Percentiles rank a stretch among this genome's conserved stretches.
Evolutionary conservation across 108 stramenopile genomes (phyloP).

Genomic region (Pseudonitzschia pungens): DNA sequence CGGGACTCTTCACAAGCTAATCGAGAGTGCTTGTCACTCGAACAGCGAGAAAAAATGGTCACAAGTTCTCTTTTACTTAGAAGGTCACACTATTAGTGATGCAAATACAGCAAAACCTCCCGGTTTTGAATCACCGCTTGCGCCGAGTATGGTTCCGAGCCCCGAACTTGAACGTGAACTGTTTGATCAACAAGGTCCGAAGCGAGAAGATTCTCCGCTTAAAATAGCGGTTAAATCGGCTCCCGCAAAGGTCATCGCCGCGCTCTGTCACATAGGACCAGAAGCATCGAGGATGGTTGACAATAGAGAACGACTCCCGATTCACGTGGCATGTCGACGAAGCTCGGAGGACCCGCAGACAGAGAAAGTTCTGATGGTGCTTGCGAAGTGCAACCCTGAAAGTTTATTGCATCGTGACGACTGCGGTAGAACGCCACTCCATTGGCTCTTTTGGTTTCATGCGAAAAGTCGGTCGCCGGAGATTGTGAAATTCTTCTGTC

Average conservation of each 20-base stretch:
- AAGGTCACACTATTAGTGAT: conserved; percentile 37
- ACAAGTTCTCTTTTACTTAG: conserved; percentile 46
- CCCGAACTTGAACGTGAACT: conserved; percentile 43
- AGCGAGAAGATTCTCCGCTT: conserved; percentile 39
- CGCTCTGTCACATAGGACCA: conserved; percentile 57
- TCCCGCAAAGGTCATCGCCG: conserved; percentile 44
- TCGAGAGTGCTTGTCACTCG: conserved; percentile 29
- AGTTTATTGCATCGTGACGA: conserved; percentile 47
- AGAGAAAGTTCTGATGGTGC: conserved; percentile 36
- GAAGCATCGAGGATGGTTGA: conserved; percentile 34
- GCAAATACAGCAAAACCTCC: conserved; percentile 11
- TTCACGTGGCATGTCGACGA: conserved; percentile 49
- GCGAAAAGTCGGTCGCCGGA: conserved; percentile 37
- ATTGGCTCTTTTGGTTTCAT: conserved; percentile 65
- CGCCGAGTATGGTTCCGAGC: conserved; percentile 33
- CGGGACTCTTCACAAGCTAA: conserved; percentile 39
- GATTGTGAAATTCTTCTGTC: conserved; percentile 43
- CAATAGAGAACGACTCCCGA: conserved; percentile 34
- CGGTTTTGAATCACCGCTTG: conserved; percentile 48
- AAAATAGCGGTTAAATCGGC: conserved; percentile 33
- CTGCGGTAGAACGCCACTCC: conserved; percentile 64
- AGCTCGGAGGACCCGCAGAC: conserved; percentile 33
- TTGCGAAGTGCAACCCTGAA: conserved; percentile 41
- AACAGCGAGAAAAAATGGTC: conserved; percentile 44
- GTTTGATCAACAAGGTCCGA: conserved; percentile 30